phyloP scores from a whole-genome alignment of 2,329 filamentous ascomycete species.

The Huntiella savannae region DNA sequence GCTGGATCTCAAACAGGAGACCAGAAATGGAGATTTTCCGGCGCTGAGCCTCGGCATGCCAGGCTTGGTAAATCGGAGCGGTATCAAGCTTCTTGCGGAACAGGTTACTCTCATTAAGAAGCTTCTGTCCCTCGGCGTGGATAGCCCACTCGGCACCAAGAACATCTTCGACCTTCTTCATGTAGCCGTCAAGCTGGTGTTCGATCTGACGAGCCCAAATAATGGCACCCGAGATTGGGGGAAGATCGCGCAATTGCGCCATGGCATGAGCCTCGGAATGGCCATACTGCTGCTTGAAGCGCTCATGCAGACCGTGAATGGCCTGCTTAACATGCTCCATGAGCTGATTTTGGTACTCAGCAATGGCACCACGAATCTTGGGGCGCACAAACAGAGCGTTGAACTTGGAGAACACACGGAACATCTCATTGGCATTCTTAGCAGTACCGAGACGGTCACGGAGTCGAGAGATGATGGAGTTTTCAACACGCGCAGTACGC shows the following conservation, averaged over 20 bases:
- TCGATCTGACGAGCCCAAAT: conserved; percentile 97
- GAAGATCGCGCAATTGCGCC: conserved; percentile 89
- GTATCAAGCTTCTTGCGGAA: conserved; percentile 96
- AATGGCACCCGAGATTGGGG: conserved; percentile 88
- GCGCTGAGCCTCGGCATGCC: conserved; percentile 75
- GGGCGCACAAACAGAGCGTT: conserved; percentile 95
- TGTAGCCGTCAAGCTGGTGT: conserved; percentile 83
- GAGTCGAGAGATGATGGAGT: conserved; percentile 90
- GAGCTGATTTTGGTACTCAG: conserved; percentile 92
- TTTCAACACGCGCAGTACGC: conserved; percentile 88
- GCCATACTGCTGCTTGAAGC: conserved; percentile 97
- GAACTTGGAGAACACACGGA: conserved; percentile 98
- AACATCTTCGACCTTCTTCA: conserved; percentile 98
- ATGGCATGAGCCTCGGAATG: conserved; percentile 96
- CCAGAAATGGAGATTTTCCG: conserved; percentile 84
- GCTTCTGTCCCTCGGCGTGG: conserved; percentile 84
- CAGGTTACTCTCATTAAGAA: conserved; percentile 75
- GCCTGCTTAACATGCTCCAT: conserved; percentile 97
- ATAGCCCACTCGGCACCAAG: conserved; percentile 87
- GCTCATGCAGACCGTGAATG: conserved; percentile 80
- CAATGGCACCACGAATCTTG: conserved; percentile 96
- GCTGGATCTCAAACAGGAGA: conserved; percentile 73
- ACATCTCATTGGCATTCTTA: conserved; percentile 98
- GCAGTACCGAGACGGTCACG: conserved; percentile 85
- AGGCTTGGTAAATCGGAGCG: conserved; percentile 81